phyloP scores from a whole-genome alignment of 805 yeast genomes.

The Starmerella vitae region DNA sequence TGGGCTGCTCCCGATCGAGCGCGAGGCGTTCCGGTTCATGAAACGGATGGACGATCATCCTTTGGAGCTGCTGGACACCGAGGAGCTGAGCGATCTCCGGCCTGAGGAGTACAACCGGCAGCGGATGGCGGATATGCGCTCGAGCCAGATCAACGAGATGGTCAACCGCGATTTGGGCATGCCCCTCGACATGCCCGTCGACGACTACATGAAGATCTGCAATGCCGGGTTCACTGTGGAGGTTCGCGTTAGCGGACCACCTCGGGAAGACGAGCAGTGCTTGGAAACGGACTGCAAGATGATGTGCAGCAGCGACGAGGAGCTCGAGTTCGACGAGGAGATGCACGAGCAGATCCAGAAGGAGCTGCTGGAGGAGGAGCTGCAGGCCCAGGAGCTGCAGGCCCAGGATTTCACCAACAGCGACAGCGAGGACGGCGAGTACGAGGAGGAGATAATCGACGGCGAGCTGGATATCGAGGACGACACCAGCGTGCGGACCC shows the following conservation, averaged over 20 bases:
- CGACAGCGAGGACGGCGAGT: slow-evolving; percentile 15
- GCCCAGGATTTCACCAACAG: too few species aligned
- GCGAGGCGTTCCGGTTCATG: neutral
- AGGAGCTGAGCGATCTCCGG: neutral
- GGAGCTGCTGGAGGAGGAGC: slow-evolving; percentile 5
- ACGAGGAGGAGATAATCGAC: slow-evolving; percentile 9
- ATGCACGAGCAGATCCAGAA: slow-evolving; percentile 10
- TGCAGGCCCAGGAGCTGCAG: too few species aligned
- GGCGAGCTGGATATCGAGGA: neutral
- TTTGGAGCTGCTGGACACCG: neutral
- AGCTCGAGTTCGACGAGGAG: slow-evolving; percentile 15
- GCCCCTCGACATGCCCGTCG: neutral
- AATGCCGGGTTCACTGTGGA: neutral
- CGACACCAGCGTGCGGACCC: neutral
- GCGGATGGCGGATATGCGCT: neutral
- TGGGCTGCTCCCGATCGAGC: neutral
- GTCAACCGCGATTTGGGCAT: neutral
- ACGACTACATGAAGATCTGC: neutral
- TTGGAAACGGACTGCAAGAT: neutral
- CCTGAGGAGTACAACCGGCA: neutral
- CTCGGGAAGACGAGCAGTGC: neutral
- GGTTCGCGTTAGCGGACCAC: neutral
- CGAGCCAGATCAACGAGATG: neutral
- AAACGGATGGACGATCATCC: neutral
- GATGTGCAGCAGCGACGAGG: slow-evolving; percentile 1